A percentile compares a stretch with the other conserved stretches of the same genome.
These are phyloP conservation scores for Micractinium conductrix DNA, from an alignment of 139 green algal genomes.

Conservation along the genomic window DNA sequence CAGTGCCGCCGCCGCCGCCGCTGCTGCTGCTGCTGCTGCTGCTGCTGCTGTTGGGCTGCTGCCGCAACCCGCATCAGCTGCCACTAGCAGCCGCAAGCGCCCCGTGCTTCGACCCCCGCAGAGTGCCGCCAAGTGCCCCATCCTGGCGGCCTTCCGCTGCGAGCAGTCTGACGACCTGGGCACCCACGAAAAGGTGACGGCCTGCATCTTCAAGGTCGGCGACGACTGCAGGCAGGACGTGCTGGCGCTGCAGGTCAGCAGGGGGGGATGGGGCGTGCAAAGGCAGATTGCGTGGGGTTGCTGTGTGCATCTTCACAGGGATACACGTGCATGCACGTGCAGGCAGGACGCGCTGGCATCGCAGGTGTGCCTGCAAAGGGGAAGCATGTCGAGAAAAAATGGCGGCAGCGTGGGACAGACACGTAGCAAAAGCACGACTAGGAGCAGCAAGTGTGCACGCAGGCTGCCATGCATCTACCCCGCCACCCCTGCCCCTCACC, in stretches of 20 bases:
- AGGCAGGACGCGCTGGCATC: too few species aligned
- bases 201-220: constrained; percentile 96
- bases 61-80: too few species aligned
- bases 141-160: constrained; percentile 91
- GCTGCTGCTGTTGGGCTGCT: too few species aligned
- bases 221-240: constrained; percentile 98
- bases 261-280: too few species aligned
- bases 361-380: too few species aligned
- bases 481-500: neutral
- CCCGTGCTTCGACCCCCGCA: neutral
- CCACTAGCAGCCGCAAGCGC: too few species aligned
- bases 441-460: too few species aligned
- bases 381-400: neutral
- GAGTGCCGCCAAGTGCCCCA: constrained; percentile 80
- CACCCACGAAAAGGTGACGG: constrained; percentile 27
- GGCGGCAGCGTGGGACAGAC: neutral
- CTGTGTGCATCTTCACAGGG: too few species aligned
- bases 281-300: too few species aligned
- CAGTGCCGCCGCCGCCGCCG: too few species aligned
- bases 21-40: too few species aligned
- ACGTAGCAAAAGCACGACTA: neutral
- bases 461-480: neutral
- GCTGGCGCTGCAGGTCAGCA: constrained; percentile 90
- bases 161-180: constrained; percentile 36
- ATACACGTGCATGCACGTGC: too few species aligned